phyloP scores from a whole-genome alignment of 345 rosid species.

The Linum usitatissimum region DNA sequence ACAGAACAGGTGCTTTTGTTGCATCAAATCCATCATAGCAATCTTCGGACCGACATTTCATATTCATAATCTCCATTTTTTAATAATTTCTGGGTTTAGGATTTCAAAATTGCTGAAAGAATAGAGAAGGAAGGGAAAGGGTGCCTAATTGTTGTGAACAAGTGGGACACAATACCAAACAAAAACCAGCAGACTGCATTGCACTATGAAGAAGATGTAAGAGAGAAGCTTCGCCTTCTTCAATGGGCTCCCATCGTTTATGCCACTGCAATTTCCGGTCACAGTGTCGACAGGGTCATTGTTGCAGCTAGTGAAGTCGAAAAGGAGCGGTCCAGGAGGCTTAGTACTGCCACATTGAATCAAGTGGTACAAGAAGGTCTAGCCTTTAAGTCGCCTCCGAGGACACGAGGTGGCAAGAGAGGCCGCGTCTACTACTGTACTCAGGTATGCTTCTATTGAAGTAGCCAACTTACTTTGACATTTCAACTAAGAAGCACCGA shows the following conservation, averaged over 20 bases:
- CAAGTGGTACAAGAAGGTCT: constrained; percentile 79
- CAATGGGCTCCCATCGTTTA: constrained; percentile 93
- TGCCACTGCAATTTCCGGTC: constrained; percentile 80
- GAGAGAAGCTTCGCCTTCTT: constrained; percentile 82
- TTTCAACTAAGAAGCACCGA: background rate
- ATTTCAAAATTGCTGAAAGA: constrained; percentile 81
- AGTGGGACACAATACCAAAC: constrained; percentile 95
- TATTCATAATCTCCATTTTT: constrained; percentile 9
- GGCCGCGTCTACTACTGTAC: constrained; percentile 91
- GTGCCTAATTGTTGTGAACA: constrained; percentile 89
- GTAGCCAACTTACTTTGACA: background rate
- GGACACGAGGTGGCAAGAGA: constrained; percentile 80
- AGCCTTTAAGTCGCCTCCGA: constrained; percentile 88
- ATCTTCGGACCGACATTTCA: background rate
- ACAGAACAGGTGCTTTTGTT: constrained; percentile 68
- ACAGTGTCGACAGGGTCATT: constrained; percentile 81
- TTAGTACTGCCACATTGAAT: constrained; percentile 68
- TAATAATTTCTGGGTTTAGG: constrained; percentile 29
- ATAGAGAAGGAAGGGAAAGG: constrained; percentile 93
- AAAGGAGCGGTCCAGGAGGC: constrained; percentile 87
- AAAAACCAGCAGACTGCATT: constrained; percentile 72
- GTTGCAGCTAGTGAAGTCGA: constrained; percentile 68
- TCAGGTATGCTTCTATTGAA: constrained; percentile 41
- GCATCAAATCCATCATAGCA: background rate
- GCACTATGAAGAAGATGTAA: constrained; percentile 76